Base-by-base conservation (phyloP, 1,284 basidiomycete genomes). In the Cryptococcus sp. region DNA sequence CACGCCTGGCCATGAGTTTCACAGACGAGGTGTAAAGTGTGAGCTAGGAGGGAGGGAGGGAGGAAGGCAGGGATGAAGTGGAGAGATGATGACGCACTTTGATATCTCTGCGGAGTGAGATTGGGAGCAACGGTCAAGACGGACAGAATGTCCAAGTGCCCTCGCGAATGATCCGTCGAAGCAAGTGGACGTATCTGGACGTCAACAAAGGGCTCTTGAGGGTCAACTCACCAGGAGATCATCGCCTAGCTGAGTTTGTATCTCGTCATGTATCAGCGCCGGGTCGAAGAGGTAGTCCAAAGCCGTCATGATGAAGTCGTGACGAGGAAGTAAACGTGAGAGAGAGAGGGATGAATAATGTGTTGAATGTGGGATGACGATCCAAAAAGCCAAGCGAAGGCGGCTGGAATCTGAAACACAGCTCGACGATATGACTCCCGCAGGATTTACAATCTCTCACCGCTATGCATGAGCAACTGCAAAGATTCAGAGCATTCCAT, bases 121-220 rank as follows among this genome's bases (percentile, higher is more conserved):
- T 86, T 84, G 3, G 87, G 82, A 5, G 85, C 83, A 45, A 79
- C 75, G 4, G 93, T 87, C 37, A 98, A 81, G 33, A 91, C 85
- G 12, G 82, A 75, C 56, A 97, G 85, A 10, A 97, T 83, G 25
- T 78, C 69, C 57, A 97, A 82, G 71, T 97, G 91, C 2, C 86
- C 86, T 25, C 90, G 82, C 2, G 67, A 62, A 74, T 92, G 82
- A 78, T 97, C 94, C 18, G 84, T 82, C n/a, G 82, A 82, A 0
- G 89, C 82, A n/a, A 97, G 78, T 0, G 94, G 94, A 25, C 94
- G 88, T n/a, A 97, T 81, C 87, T 94, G 47, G 3, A 12, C 22
- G 10, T 16, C 19, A 28, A 23, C 24, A 16, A 32, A 9, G 9
- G 31, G 31, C 31, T n/a, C n/a, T n/a, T n/a, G n/a, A n/a, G n/a